These are phyloP conservation scores for Trypanosomatidae sp. DNA, from an alignment of 208 protist species.

Conservation along the genomic window DNA sequence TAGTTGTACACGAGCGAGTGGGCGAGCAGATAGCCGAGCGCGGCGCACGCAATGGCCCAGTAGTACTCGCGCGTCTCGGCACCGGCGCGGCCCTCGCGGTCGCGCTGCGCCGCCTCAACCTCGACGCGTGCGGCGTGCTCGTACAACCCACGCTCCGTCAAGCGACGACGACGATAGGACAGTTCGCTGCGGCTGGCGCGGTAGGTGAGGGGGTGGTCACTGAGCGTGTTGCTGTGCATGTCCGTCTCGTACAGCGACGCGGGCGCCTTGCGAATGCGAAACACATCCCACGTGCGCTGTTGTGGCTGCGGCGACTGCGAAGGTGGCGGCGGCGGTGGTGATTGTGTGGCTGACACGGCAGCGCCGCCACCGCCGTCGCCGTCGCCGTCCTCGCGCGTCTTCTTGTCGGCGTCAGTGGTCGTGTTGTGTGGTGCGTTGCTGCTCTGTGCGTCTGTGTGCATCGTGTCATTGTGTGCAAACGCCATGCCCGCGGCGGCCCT, in stretches of 20 bases:
- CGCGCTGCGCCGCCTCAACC: constrained; percentile 49
- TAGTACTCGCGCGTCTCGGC: constrained; percentile 74
- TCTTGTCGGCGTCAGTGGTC: too few species aligned
- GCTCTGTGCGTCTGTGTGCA: too few species aligned
- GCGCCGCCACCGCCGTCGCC: too few species aligned
- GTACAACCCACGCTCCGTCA: constrained; percentile 75
- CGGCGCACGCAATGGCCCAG: constrained; percentile 56
- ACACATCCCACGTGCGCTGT: too few species aligned
- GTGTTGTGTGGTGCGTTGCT: too few species aligned
- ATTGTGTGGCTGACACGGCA: too few species aligned
- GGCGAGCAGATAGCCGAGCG: constrained; percentile 62
- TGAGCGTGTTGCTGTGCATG: constrained; percentile 85
- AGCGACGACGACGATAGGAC: constrained; percentile 66
- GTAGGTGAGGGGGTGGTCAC: constrained; percentile 73
- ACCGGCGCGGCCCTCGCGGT: constrained; percentile 43
- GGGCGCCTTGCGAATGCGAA: constrained; percentile 57
- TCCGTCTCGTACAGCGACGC: constrained; percentile 57
- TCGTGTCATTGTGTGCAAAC: too few species aligned
- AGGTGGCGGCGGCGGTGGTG: too few species aligned
- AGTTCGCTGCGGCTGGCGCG: constrained; percentile 67
- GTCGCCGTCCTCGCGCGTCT: too few species aligned
- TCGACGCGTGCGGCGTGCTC: constrained; percentile 60
- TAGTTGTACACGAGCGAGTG: constrained; percentile 67
- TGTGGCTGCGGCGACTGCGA: too few species aligned
- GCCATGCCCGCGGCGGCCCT: too few species aligned